Evolutionary conservation across 2,329 filamentous ascomycete species (phyloP).

Genomic region (Aspergillus udagawae): DNA sequence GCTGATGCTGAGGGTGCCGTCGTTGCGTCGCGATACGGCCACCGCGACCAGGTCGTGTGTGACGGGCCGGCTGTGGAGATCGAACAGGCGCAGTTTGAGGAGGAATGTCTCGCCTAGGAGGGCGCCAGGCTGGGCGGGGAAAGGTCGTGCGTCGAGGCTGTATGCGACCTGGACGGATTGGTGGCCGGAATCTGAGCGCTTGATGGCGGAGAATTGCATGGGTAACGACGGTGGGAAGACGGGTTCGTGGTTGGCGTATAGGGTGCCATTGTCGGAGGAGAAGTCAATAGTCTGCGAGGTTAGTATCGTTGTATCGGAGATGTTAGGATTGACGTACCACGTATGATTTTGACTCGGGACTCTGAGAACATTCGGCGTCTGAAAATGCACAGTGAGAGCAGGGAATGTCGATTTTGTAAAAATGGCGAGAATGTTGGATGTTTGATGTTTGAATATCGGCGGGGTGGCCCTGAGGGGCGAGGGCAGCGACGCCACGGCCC

Average conservation of each 20-base stretch:
- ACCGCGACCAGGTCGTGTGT: constrained; percentile 27
- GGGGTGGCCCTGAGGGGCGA: background rate
- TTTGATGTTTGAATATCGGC: background rate
- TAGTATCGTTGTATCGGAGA: background rate
- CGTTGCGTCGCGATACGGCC: constrained; percentile 21
- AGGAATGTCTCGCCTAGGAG: constrained; percentile 15
- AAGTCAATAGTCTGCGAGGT: constrained; percentile 24
- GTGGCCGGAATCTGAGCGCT: constrained; percentile 12
- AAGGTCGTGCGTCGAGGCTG: constrained; percentile 19
- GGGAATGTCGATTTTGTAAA: constrained; percentile 13
- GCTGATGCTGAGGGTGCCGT: constrained; percentile 24
- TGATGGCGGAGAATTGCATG: constrained; percentile 24
- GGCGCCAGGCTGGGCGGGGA: constrained; percentile 15
- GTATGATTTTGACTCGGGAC: constrained; percentile 5
- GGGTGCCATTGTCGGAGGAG: constrained; percentile 22
- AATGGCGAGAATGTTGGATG: background rate
- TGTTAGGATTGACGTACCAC: constrained; percentile 5
- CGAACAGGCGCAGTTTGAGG: constrained; percentile 21
- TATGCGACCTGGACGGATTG: constrained; percentile 19
- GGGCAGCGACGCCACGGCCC: constrained; percentile 5
- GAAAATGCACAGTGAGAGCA: constrained; percentile 15
- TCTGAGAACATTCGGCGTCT: constrained; percentile 10
- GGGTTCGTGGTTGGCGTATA: constrained; percentile 26
- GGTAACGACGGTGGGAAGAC: constrained; percentile 26
- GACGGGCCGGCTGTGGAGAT: constrained; percentile 21